Evolutionary conservation across 331 rosid species (phyloP).

Genomic region (Telfairia occidentalis): DNA sequence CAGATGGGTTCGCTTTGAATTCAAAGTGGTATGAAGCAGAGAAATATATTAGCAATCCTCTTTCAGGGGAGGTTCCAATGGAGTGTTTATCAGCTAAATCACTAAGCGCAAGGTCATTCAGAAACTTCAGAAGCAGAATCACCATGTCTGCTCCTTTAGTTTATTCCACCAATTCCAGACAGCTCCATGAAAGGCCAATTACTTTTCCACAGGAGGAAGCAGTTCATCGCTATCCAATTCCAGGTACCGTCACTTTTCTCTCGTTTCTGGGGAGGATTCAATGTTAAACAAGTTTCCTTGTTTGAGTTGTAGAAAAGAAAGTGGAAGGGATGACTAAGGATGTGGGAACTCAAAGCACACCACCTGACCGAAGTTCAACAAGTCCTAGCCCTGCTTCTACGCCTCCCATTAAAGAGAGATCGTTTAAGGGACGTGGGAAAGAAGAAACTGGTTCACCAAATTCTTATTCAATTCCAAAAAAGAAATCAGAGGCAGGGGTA

Average conservation of each 20-base stretch:
- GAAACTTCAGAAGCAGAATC: constrained; percentile 39
- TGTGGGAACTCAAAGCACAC: constrained; percentile 92
- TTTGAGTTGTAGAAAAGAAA: constrained; percentile 28
- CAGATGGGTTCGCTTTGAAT: constrained; percentile 83
- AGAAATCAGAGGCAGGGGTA: constrained; percentile 54
- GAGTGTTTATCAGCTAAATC: constrained; percentile 94
- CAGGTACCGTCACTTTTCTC: constrained; percentile 31
- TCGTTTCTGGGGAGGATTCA: neutral
- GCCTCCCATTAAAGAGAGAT: constrained; percentile 59
- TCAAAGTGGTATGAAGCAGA: constrained; percentile 98
- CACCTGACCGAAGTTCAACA: constrained; percentile 52
- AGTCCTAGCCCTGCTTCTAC: constrained; percentile 81
- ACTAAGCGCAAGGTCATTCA: constrained; percentile 72
- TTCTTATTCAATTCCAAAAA: constrained; percentile 43
- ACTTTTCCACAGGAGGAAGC: constrained; percentile 27
- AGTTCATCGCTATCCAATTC: constrained; percentile 34
- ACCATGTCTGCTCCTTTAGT: constrained; percentile 73
- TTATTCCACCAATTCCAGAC: constrained; percentile 38
- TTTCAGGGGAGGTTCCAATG: constrained; percentile 83
- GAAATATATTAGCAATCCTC: constrained; percentile 83
- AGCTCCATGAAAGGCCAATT: constrained; percentile 39
- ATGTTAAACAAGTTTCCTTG: neutral
- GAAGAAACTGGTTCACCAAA: constrained; percentile 39
- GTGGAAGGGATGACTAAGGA: constrained; percentile 65
- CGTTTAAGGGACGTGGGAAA: constrained; percentile 20